Evolutionary conservation across 2,329 filamentous ascomycete genomes (phyloP).

Genomic region (Xylariaceae sp.): DNA sequence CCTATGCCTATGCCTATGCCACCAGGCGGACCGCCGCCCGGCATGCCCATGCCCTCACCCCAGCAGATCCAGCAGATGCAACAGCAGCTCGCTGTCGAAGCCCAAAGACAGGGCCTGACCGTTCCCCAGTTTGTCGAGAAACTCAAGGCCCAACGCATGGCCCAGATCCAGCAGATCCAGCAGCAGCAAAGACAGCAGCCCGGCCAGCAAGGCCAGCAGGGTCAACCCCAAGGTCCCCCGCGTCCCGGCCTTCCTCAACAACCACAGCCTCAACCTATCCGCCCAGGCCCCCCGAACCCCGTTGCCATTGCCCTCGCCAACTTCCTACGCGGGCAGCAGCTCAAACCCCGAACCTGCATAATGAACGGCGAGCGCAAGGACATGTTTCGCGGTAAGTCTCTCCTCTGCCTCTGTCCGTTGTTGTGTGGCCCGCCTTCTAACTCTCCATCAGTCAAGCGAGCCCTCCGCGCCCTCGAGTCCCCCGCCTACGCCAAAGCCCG

Average conservation of each 20-base stretch:
- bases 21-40: constrained; percentile 12
- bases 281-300: constrained; percentile 80
- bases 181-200: constrained; percentile 44
- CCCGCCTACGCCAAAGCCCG: constrained; percentile 86
- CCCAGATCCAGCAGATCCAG: constrained; percentile 42
- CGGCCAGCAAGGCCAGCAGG: constrained; percentile 32
- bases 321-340: constrained; percentile 77
- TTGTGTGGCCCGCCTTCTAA: constrained; percentile 5
- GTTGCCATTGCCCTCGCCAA: constrained; percentile 85
- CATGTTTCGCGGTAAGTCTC: constrained; percentile 80
- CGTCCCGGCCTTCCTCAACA: constrained; percentile 9
- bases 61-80: constrained; percentile 87
- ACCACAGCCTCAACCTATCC: constrained; percentile 62
- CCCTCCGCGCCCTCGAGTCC: constrained; percentile 84
- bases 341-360: constrained; percentile 89
- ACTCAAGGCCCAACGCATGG: constrained; percentile 57
- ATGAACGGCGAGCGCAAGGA: constrained; percentile 96
- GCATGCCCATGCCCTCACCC: constrained; percentile 59
- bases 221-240: background rate
- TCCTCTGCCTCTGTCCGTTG: constrained; percentile 13
- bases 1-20: constrained; percentile 45
- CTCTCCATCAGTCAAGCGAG: constrained; percentile 75
- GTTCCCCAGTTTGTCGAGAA: constrained; percentile 80
- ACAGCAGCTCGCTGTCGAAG: constrained; percentile 76
- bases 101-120: constrained; percentile 78